These are phyloP conservation scores for Exophiala phaeomuriformis DNA, from an alignment of 2,329 filamentous ascomycete species.

Conservation along the genomic window DNA sequence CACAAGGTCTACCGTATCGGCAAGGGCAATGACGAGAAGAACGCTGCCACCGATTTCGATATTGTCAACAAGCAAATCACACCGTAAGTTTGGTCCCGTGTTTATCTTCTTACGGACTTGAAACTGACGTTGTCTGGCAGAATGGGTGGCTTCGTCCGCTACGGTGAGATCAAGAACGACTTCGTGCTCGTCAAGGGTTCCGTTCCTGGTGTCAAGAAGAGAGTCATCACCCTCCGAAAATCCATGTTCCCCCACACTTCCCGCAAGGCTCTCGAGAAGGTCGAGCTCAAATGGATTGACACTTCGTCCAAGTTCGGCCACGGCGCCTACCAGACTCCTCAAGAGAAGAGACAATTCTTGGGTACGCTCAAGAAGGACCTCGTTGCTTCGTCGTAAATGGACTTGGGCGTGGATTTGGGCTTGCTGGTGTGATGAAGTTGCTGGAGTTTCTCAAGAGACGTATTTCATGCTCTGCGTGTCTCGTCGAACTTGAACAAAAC, in stretches of 20 bases:
- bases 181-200: slow-evolving; percentile 97
- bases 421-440: not conserved
- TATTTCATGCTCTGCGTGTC: not conserved
- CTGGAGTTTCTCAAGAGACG: not conserved
- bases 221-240: slow-evolving; percentile 97
- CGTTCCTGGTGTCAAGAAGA: slow-evolving; percentile 97
- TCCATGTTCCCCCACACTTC: slow-evolving; percentile 97
- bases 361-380: slow-evolving; percentile 99
- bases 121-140: slow-evolving; percentile 46
- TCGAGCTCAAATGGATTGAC: slow-evolving; percentile 99
- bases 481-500: not conserved
- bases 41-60: slow-evolving; percentile 90
- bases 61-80: slow-evolving; percentile 99
- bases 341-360: slow-evolving; percentile 96
- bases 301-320: slow-evolving; percentile 99
- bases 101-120: slow-evolving; percentile 1
- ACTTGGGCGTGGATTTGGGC: not conserved
- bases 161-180: slow-evolving; percentile 99
- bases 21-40: slow-evolving; percentile 82
- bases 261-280: slow-evolving; percentile 94
- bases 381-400: slow-evolving; percentile 45
- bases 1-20: slow-evolving; percentile 99
- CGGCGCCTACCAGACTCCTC: slow-evolving; percentile 96
- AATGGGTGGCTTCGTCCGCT: slow-evolving; percentile 98
- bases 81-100: slow-evolving; percentile 63